Conservation (phyloP, 2,329 filamentous ascomycete species). For the Teratosphaeria pseudoeucalypti region DNA sequence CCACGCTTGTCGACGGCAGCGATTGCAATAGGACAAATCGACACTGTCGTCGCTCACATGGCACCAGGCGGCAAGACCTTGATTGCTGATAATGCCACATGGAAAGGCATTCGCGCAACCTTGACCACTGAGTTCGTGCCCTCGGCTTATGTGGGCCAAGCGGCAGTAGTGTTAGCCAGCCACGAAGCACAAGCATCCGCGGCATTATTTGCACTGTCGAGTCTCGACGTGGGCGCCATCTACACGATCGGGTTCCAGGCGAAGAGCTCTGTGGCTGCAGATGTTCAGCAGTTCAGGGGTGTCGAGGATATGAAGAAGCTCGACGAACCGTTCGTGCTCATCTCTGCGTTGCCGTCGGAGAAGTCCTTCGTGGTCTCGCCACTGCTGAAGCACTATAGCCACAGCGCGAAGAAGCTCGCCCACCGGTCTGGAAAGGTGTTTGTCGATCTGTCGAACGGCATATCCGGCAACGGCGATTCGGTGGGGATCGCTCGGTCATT, state of each 20-base stretch:
- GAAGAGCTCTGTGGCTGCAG: conserved; percentile 49
- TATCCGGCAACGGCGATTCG: conserved; percentile 56
- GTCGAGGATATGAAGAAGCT: conserved; percentile 74
- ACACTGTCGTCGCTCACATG: conserved; percentile 61
- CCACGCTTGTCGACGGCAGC: conserved; percentile 64
- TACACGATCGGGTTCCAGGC: conserved; percentile 72
- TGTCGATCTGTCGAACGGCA: conserved; percentile 61
- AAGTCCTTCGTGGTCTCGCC: conserved; percentile 72
- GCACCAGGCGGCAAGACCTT: conserved; percentile 45
- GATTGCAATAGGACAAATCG: conserved; percentile 66
- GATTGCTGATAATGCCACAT: conserved; percentile 71
- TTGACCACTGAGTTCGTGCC: conserved; percentile 73
- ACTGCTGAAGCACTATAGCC: conserved; percentile 60
- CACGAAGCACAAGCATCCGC: conserved; percentile 66
- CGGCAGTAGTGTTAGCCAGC: conserved; percentile 65
- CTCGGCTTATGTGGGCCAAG: conserved; percentile 65
- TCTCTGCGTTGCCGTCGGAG: conserved; percentile 67
- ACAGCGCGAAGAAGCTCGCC: conserved; percentile 28
- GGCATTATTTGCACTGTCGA: conserved; percentile 67
- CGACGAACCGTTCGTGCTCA: conserved; percentile 69
- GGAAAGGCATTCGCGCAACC: conserved; percentile 76
- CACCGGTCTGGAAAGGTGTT: conserved; percentile 54
- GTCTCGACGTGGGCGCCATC: conserved; percentile 64
- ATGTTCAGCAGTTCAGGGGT: conserved; percentile 54
- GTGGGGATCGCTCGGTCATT: conserved; percentile 59